Percentiles rank a stretch among this genome's conserved stretches.
These are phyloP conservation scores for Botryosphaeria dothidea DNA, from an alignment of 2,329 filamentous ascomycete species.

Conservation along the genomic window DNA sequence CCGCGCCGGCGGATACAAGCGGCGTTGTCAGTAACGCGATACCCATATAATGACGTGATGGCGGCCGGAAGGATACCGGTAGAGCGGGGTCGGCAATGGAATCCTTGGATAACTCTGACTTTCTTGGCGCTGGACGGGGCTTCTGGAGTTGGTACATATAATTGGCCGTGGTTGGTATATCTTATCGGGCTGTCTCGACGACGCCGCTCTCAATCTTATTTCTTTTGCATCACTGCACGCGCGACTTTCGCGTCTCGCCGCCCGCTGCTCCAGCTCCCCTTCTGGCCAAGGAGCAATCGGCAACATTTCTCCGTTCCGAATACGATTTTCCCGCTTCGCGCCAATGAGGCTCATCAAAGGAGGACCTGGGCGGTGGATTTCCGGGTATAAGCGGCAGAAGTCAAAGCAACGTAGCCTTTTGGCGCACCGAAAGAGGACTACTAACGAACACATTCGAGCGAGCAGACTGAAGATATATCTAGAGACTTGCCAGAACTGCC, in stretches of 20 bases:
- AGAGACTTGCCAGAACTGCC: not conserved
- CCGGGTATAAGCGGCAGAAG: constrained; percentile 9
- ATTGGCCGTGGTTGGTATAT: constrained; percentile 7
- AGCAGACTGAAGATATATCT: not conserved
- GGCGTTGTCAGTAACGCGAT: constrained; percentile 53
- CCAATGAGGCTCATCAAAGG: constrained; percentile 4
- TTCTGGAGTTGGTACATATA: not conserved
- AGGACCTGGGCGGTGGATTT: not conserved
- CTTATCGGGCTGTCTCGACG: constrained; percentile 10
- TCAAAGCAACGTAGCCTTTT: not conserved
- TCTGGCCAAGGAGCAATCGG: not conserved
- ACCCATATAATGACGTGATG: constrained; percentile 39
- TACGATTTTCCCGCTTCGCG: not conserved
- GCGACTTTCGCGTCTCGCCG: not conserved
- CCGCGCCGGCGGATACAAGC: constrained; percentile 54
- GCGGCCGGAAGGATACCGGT: constrained; percentile 8
- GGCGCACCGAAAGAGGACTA: not conserved
- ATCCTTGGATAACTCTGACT: not conserved
- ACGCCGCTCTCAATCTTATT: not conserved
- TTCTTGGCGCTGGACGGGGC: constrained; percentile 1
- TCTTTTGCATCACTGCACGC: not conserved
- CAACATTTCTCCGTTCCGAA: not conserved
- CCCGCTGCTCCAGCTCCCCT: not conserved
- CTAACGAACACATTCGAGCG: not conserved
- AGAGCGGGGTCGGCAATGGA: constrained; percentile 10